Evolutionary conservation across 2,329 filamentous ascomycete species (phyloP), one percentile per base, ranked within the genome.

Genomic region (Drechslerella coelobrocha): DNA sequence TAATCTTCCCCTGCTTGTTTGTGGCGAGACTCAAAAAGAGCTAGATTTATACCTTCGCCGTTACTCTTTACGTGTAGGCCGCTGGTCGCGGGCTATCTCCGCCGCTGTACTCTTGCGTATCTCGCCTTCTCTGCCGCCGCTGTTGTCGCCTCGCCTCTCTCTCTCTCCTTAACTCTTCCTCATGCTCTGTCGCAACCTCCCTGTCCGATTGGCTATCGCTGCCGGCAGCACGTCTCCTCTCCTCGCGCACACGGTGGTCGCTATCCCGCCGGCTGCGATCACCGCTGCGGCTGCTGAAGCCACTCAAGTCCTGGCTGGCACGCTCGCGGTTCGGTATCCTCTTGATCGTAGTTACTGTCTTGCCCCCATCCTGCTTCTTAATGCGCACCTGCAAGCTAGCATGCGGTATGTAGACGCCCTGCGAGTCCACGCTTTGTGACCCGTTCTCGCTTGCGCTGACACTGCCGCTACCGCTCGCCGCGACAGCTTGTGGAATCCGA

Each of bases 311-410:
- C 10, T 55, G 43, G 23, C 60, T 63, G 7, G 14, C 51, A 10
- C 60, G 53, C 41, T 72, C 68, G 14, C 60, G 45, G 26, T 57
- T 72, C n/a, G 60, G 60, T 53, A 72, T 72, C 37, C 68, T 26
- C 37, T 72, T 72, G 37, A 72, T 72, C 5, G 68, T 72, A 39
- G 68, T 72, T 9, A 72, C 68, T 0, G 68, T 72, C 45, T 56
- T 63, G 4, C 68, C 68, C 2, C 68, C 68, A 17, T 72, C 68
- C n/a, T 72, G 23, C 41, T 72, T 72, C 41, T 72, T 72, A 14
- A 72, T 72, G 14, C 68, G 60, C 51, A 72, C 68, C 26, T 72
- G 68, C 24, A 72, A 31, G 10, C 45, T 53, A 5, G 68, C 68
- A 27, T 72, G 68, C 9, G 68, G 68, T 14, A 63, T 65, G 31